phyloP scores from a whole-genome alignment of 257 asterid species.

The Solanum etuberosum region DNA sequence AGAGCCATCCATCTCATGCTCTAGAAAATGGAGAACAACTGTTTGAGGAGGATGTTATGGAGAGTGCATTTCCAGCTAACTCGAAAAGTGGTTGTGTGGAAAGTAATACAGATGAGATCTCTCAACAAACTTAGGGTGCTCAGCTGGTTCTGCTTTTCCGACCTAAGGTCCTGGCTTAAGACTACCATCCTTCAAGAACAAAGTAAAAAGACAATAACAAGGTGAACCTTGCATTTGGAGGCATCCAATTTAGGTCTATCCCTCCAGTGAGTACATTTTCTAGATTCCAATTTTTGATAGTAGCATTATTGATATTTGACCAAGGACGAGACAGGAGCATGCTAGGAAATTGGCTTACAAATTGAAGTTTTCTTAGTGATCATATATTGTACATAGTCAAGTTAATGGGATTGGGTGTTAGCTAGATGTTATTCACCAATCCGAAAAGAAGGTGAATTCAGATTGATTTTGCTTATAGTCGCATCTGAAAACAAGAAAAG shows the following conservation, averaged over 20 bases:
- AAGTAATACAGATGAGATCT: not conserved
- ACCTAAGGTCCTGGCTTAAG: not conserved
- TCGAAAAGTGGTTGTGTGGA: constrained; percentile 12
- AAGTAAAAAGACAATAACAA: not conserved
- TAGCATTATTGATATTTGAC: not conserved
- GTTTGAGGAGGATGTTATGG: constrained; percentile 31
- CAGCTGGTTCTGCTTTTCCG: not conserved
- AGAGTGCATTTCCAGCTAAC: constrained; percentile 4
- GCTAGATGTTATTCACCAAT: not conserved
- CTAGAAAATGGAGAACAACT: constrained; percentile 37
- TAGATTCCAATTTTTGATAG: not conserved
- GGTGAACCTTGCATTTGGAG: not conserved
- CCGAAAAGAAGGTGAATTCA: not conserved
- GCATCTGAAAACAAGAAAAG: not conserved
- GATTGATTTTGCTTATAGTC: not conserved
- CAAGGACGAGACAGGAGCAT: not conserved
- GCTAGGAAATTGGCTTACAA: not conserved
- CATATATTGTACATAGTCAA: not conserved
- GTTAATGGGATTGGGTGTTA: not conserved
- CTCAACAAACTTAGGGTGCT: not conserved
- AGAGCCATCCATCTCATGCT: constrained; percentile 13
- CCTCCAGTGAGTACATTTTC: not conserved
- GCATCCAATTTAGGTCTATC: not conserved
- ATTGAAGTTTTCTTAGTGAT: not conserved
- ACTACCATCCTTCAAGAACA: not conserved